Evolutionary conservation across 208 protist genomes (phyloP), one percentile per base, ranked within the genome.

Genomic region (Trypanosomatidae sp.): DNA sequence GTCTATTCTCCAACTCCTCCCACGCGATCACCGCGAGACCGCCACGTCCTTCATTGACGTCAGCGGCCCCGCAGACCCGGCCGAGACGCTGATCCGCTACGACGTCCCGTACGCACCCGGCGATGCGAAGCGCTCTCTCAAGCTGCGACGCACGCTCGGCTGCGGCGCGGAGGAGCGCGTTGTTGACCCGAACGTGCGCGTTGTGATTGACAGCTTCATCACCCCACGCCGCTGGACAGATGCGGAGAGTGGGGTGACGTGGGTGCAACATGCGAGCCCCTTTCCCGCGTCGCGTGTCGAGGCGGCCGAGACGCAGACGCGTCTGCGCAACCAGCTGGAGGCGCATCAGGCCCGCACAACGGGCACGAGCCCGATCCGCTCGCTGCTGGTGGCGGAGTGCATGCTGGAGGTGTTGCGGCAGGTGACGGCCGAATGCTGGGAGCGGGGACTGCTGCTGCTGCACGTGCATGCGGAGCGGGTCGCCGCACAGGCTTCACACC

Each of bases 381-480:
- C 89, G 12, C 65, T 94, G 41, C 81, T 97, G 1, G 68, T 91
- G 13, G 93, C 89, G 13, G 91, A 97, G 85, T 91, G 88, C 72
- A 94, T 92, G 62, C 52, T 95, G n/a, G 91, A 97, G 73, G 88
- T 95, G 53, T 87, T 97, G 59, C 93, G 93, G 12, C 87, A 95
- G 71, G 88, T 95, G 22, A 89, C 88, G 46, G 81, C 79, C 22
- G 89, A 95, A 85, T 88, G 85, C 72, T 95, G 90, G 91, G 90
- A 95, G 79, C 87, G 90, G 0, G 93, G 93, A 7, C 67, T 97
- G 69, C 74, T 97, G 71, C 81, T 97, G 17, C 81, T 95, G 44
- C 83, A 93, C 67, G 84, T 97, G 36, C 84, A 95, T 75, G 52
- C 83, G 3, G 91, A 97, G 76, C 84, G 88, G 44, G 85, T 93